Evolutionary conservation across 1,284 basidiomycete species (phyloP), one percentile per base, ranked within the genome.

Genomic region (Ceratobasidium sp.): DNA sequence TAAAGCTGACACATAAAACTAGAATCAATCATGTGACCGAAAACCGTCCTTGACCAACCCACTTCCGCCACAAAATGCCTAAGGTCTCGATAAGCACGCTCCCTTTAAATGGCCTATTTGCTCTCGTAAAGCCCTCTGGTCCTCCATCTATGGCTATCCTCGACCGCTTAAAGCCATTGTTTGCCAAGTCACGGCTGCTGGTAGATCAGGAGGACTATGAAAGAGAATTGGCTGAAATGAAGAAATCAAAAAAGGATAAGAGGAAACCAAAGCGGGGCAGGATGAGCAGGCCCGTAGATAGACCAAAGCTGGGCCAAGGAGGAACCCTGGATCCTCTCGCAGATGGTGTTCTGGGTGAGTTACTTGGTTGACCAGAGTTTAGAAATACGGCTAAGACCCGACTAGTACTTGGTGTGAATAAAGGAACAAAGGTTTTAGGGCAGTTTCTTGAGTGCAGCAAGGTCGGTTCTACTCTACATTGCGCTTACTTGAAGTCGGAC

Each of bases 271-370:
- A 69, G 66, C 64, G 56, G 33, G 77, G 76, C 33, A 77, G 71
- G 12, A 13, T 74, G 61, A 74, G 71, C 26, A 74, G 48, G 48
- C 71, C 71, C 13, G 44, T 40, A 42, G 77, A 77, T 67, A 62
- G 42, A 15, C 84, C 96, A 70, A 97, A 97, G 85, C 89, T 97
- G 64, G 96, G 96, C 0, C 95, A 97, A 85, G 96, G 96, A 62
- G 96, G 96, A 20, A 99, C 98, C 2, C 87, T 99, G 62, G 98
- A 99, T 86, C 98, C 98, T 13, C 88, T 99, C 23, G 98, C 98
- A n/a, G 94, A 96, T 83, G 96, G 96, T 64, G 96, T 97, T 26
- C 87, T 96, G 79, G 93, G 94, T 94, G 83, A 79, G 85, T 80
- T 65, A 64, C 17, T 64, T 76, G 56, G 23, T 17, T 68, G n/a